Conservation (phyloP, 192 early-diverging fungal genomes). For the Umbelopsis sp. region DNA sequence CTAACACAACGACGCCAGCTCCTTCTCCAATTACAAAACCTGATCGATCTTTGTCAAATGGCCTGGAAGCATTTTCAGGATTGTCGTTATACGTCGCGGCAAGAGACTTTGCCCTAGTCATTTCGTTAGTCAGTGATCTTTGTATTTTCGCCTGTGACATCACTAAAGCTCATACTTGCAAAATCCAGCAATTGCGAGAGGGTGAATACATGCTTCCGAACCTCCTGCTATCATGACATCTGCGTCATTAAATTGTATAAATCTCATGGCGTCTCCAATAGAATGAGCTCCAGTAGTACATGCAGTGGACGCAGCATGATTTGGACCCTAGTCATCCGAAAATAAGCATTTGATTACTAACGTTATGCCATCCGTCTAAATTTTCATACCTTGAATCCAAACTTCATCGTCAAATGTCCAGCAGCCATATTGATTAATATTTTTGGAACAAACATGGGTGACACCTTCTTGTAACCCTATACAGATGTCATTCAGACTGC, state of each 20-base stretch:
- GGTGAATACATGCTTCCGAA: slow-evolving; percentile 82
- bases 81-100: slow-evolving; percentile 78
- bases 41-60: slow-evolving; percentile 83
- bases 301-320: slow-evolving; percentile 90
- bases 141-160: background rate
- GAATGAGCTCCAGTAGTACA: slow-evolving; percentile 96
- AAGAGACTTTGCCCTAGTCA: slow-evolving; percentile 72
- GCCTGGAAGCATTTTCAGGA: slow-evolving; percentile 82
- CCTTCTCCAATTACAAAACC: slow-evolving; percentile 98
- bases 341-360: background rate
- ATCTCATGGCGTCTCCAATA: slow-evolving; percentile 92
- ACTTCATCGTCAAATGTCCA: slow-evolving; percentile 88
- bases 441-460: slow-evolving; percentile 89
- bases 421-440: slow-evolving; percentile 95
- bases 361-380: background rate
- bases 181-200: slow-evolving; percentile 89
- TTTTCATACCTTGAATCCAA: slow-evolving; percentile 66
- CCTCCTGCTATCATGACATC: slow-evolving; percentile 97
- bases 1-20: slow-evolving; percentile 84
- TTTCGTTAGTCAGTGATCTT: background rate
- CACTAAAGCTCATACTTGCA: slow-evolving; percentile 52
- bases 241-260: slow-evolving; percentile 90
- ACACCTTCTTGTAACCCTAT: slow-evolving; percentile 75
- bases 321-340: slow-evolving; percentile 71
- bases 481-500: background rate